These are phyloP conservation scores for Cicer arietinum DNA, from an alignment of 306 rosid species.

Conservation along the genomic window DNA sequence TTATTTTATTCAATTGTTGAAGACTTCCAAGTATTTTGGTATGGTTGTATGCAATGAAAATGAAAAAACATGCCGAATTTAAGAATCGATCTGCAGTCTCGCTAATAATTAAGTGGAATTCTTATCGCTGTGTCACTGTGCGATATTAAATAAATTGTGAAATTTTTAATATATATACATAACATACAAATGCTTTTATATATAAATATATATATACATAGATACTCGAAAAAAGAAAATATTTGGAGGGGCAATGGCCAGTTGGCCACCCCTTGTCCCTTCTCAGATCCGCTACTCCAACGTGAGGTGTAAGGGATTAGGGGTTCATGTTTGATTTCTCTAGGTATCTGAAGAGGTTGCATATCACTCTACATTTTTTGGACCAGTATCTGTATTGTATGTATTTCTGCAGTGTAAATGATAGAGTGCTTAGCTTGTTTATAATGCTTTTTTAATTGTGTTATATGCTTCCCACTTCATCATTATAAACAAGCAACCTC, in stretches of 20 bases:
- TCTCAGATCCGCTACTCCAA: background rate
- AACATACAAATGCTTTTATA: too few relatives aligned
- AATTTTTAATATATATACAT: too few relatives aligned
- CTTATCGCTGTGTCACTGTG: too few relatives aligned
- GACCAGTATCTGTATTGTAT: background rate
- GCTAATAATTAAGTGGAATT: too few relatives aligned
- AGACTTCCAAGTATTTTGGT: background rate
- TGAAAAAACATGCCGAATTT: too few relatives aligned
- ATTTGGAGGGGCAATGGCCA: too few relatives aligned
- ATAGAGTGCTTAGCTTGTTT: background rate
- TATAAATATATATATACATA: too few relatives aligned
- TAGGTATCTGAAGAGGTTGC: background rate
- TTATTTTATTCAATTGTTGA: background rate
- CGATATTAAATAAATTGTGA: too few relatives aligned
- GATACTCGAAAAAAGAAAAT: too few relatives aligned
- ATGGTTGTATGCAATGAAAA: background rate
- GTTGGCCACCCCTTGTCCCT: too few relatives aligned
- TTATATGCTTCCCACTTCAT: background rate
- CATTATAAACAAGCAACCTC: background rate
- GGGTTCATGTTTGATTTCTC: background rate
- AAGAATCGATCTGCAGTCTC: too few relatives aligned
- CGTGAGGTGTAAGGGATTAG: background rate
- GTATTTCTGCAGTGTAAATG: background rate
- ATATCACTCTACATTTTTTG: background rate
- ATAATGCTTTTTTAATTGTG: conserved; percentile 1